Evolutionary conservation across 805 yeast species (phyloP).

Genomic region (Nakazawaea laoshanensis): DNA sequence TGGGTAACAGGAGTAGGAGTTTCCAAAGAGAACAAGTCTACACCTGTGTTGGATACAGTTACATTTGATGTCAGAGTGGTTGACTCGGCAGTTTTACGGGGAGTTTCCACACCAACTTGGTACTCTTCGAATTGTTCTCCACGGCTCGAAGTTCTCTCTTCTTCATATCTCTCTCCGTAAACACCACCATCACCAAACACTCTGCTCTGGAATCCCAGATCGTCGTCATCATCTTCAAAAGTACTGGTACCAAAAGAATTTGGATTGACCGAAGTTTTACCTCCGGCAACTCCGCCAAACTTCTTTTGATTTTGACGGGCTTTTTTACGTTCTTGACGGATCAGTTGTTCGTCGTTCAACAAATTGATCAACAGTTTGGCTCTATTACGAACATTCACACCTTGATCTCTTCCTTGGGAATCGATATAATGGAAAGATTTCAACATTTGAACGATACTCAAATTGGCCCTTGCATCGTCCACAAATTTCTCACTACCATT

Average conservation of each 20-base stretch:
- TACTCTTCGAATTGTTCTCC: conserved; percentile 50
- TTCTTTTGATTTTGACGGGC: conserved; percentile 82
- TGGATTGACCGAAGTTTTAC: conserved; percentile 28
- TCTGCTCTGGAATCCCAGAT: conserved; percentile 35
- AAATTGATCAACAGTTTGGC: conserved; percentile 68
- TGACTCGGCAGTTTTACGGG: conserved; percentile 18
- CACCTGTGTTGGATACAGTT: conserved; percentile 22
- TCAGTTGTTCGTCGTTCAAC: conserved; percentile 65
- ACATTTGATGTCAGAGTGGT: conserved; percentile 30
- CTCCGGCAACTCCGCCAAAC: conserved; percentile 74
- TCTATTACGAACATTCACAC: conserved; percentile 88
- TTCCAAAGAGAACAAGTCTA: conserved; percentile 43
- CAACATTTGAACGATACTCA: conserved; percentile 76
- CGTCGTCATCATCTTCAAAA: conserved; percentile 39
- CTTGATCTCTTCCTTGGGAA: conserved; percentile 91
- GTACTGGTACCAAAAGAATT: conserved; percentile 25
- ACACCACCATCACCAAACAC: conserved; percentile 70
- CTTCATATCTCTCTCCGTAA: conserved; percentile 58
- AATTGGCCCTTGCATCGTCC: conserved; percentile 85
- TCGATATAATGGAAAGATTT: conserved; percentile 92
- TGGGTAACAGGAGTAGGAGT: conserved; percentile 15
- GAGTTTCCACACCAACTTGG: conserved; percentile 32
- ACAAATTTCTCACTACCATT: conserved; percentile 93
- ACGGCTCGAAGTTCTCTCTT: conserved; percentile 35
- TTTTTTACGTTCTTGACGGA: conserved; percentile 81